Evolutionary conservation across 2,329 filamentous ascomycete species (phyloP), one percentile per base, ranked within the genome.

Genomic region (Samsoniella hepiali): DNA sequence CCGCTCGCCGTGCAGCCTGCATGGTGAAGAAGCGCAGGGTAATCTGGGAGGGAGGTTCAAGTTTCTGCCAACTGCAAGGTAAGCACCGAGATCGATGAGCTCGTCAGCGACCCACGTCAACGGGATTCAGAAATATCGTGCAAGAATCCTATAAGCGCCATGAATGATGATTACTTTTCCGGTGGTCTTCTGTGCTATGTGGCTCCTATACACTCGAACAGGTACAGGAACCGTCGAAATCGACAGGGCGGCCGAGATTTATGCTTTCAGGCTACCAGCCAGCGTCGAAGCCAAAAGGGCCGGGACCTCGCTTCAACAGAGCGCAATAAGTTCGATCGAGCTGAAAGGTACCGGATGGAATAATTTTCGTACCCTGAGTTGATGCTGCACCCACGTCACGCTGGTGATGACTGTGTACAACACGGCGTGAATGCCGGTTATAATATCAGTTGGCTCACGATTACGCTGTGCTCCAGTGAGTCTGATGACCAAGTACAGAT

Each of bases 21-120:
- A 49, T 36, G 34, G 22, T 9, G 29, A 36, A 5, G 34, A 31
- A 11, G 36, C 8, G 32, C 6, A 38, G 15, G 15, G 32, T 17
- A 44, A 11, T 50, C 8, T 51, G 32, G 27, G 5, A 40, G 17
- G 11, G 17, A 10, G 44, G 44, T 38, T 22, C 56, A 7, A 47
- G 29, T 17, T 57, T 31, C 40, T n/a, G 15, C 29, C 10, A 15
- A 9, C 27, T 54, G 17, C 38, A 36, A 36, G 10, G 49, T 54
- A 34, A 54, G 58, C 58, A 53, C 47, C 49, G 58, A 61, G 58
- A 54, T 54, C 29, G 38, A 47, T 61, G 49, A 50, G 47, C 17
- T 45, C 38, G 17, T 53, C 38, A 29, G 36, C 49, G 38, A 40
- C 56, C 31, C 44, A 58, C 56, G 56, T 34, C n/a, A 40, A 50